phyloP scores from a whole-genome alignment of 2,329 filamentous ascomycete species.

The Fusarium keratoplasticum region DNA sequence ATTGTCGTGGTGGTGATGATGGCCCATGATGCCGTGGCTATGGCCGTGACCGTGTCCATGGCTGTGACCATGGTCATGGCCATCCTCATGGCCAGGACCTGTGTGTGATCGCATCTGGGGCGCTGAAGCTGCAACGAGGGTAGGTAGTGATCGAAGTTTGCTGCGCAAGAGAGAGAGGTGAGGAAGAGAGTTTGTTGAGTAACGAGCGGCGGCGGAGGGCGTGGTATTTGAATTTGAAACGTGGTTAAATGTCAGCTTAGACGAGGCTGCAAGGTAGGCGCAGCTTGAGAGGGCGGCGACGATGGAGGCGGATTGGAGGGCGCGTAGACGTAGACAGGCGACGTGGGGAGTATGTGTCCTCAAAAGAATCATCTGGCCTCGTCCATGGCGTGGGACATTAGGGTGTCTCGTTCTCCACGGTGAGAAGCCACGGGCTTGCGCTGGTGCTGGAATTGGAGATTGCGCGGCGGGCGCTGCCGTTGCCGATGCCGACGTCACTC shows the following conservation, averaged over 20 bases:
- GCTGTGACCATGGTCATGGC: constrained; percentile 34
- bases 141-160: constrained; percentile 32
- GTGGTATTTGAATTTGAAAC: constrained; percentile 30
- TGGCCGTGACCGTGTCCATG: constrained; percentile 37
- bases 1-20: constrained; percentile 91
- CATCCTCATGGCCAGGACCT: constrained; percentile 37
- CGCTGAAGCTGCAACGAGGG: constrained; percentile 46
- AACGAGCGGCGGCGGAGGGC: constrained; percentile 15
- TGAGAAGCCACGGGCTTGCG: constrained; percentile 20
- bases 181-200: constrained; percentile 35
- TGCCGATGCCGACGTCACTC: constrained; percentile 43
- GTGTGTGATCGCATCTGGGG: constrained; percentile 49
- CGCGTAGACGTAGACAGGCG: constrained; percentile 39
- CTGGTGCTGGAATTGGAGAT: constrained; percentile 10
- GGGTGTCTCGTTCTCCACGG: constrained; percentile 35
- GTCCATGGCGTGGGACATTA: constrained; percentile 37
- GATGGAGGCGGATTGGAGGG: constrained; percentile 37
- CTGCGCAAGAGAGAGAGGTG: constrained; percentile 38
- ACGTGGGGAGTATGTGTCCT: constrained; percentile 39
- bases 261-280: constrained; percentile 39
- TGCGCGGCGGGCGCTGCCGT: constrained; percentile 32
- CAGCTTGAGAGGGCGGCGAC: constrained; percentile 40
- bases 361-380: constrained; percentile 41
- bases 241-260: constrained; percentile 29
- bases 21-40: constrained; percentile 40